Base-by-base conservation (phyloP, 345 rosid genomes). In the Citrus maxima region DNA sequence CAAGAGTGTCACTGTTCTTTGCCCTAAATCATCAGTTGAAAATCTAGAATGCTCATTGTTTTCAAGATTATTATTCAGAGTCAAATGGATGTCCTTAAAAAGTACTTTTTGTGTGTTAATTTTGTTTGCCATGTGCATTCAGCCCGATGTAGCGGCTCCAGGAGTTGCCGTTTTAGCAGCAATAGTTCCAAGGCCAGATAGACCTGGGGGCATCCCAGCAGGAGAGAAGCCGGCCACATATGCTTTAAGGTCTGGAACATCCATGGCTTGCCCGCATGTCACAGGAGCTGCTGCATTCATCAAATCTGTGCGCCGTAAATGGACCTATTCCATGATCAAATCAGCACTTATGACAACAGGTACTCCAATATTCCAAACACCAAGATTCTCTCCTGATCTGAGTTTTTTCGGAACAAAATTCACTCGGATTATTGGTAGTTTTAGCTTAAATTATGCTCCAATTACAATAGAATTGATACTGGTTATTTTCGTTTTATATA, bases 241-340 rank as follows among this genome's bases (percentile, higher is more conserved):
- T 79, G 90, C 85, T 70, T 67, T 87, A 59, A 80, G 38, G 70
- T 93, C 98, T 0, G 96, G 98, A 72, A 93, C 98, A 9, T 93
- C 96, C 27, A 90, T 92, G 98, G 92, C 97, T 62, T 93, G 97
- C 84, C 97, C 97, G 75, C 97, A 93, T 79, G 94, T 91, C 10
- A 71, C 93, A 10, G 97, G 95, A 19, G 93, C 92, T 13, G 90
- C 92, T 10, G 93, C 94, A 6, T 84, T 86, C 69, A 67, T 93
- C 10, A 91, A 83, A 80, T 90, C 94, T 10, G 77, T 87, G 38
- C 92, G 78, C 37, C 84, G 67, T 54, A 42, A 74, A 66, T 93
- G 97, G 97, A 89, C 80, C 74, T 56, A 90, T 79, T 91, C 97
- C 74, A 87, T 88, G 85, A 89, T 93, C 85, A 91, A 82, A 82